phyloP scores from a whole-genome alignment of 2,329 filamentous ascomycete genomes.

The Exophiala calicioides region DNA sequence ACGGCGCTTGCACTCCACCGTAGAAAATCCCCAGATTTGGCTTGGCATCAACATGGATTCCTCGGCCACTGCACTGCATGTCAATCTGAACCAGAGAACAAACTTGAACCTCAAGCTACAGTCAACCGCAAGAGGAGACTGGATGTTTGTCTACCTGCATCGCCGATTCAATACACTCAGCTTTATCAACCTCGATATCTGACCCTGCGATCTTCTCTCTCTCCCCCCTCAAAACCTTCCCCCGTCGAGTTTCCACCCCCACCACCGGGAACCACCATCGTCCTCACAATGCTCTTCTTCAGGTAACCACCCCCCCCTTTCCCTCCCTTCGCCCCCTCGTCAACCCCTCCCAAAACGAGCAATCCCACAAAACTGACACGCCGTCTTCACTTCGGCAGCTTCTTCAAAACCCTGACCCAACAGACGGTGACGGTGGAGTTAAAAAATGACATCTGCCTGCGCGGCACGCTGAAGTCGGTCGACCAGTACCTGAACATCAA shows the following conservation, averaged over 20 bases:
- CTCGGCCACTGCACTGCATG: too few species aligned
- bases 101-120: too few species aligned
- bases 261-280: neutral
- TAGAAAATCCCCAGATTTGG: too few species aligned
- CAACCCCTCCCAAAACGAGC: neutral
- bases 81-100: too few species aligned
- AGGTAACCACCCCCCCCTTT: conserved; percentile 10
- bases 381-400: conserved; percentile 43
- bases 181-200: neutral
- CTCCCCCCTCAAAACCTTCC: neutral
- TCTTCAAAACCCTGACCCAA: conserved; percentile 99
- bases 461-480: conserved; percentile 91
- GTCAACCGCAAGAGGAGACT: too few species aligned
- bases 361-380: neutral
- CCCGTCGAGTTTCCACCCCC: neutral
- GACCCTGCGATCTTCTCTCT: neutral
- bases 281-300: conserved; percentile 23
- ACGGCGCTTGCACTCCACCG: too few species aligned
- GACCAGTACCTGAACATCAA: conserved; percentile 99
- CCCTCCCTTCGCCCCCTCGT: neutral
- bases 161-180: too few species aligned
- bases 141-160: too few species aligned
- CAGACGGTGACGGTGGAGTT: conserved; percentile 97
- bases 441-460: conserved; percentile 98
- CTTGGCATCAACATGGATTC: too few species aligned